Percentiles rank a stretch among this genome's conserved stretches.
phyloP scores from a whole-genome alignment of 257 asterid species.

The Jacaranda copaia region DNA sequence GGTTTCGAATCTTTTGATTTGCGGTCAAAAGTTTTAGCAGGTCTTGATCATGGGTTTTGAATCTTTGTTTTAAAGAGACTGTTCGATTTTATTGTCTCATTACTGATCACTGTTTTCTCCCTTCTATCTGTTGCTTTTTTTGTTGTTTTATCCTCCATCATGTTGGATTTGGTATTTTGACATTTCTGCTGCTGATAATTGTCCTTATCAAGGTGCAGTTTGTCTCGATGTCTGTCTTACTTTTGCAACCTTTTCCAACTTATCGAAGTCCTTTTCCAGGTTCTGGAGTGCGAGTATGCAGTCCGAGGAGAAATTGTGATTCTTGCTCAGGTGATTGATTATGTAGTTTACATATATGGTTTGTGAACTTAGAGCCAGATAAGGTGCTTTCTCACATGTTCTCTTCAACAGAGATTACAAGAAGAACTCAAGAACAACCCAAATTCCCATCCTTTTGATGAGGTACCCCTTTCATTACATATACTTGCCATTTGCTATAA shows the following conservation, averaged over 20 bases:
- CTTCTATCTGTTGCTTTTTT: no score
- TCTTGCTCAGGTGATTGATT: slow-evolving; percentile 75
- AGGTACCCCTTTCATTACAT: slow-evolving; percentile 39
- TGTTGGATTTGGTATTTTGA: not conserved
- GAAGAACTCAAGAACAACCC: slow-evolving; percentile 44
- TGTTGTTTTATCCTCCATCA: not conserved
- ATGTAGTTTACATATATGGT: not conserved
- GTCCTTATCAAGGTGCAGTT: not conserved
- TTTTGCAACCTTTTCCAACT: not conserved
- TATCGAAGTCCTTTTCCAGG: slow-evolving; percentile 48
- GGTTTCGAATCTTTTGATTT: not conserved
- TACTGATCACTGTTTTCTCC: slow-evolving; percentile 7
- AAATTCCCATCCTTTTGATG: slow-evolving; percentile 45
- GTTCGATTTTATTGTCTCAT: not conserved
- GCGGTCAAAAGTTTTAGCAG: not conserved
- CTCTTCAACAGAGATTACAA: slow-evolving; percentile 41
- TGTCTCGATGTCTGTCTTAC: not conserved
- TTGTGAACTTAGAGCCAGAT: not conserved
- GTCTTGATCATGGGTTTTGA: not conserved
- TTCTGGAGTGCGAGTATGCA: slow-evolving; percentile 85
- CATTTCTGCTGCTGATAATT: not conserved
- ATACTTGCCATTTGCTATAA: not conserved
- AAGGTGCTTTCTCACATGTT: slow-evolving; percentile 12
- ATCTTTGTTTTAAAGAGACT: not conserved
- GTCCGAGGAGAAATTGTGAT: slow-evolving; percentile 93